These are phyloP conservation scores for Tolypocladium tundrense DNA, from an alignment of 2,329 filamentous ascomycete genomes.

Conservation along the genomic window DNA sequence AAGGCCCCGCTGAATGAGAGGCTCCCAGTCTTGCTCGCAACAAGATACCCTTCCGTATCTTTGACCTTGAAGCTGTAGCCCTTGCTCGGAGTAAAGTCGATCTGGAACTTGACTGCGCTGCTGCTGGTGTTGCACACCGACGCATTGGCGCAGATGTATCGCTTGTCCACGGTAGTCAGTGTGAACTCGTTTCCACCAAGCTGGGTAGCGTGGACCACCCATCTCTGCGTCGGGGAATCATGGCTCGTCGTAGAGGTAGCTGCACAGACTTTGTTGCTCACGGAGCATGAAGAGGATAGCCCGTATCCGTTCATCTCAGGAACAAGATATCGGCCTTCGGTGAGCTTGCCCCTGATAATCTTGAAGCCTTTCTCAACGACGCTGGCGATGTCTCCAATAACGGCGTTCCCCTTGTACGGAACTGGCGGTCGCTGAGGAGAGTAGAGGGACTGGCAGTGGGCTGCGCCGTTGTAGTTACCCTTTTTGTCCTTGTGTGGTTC, in stretches of 20 bases:
- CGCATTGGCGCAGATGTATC: slow-evolving; percentile 9
- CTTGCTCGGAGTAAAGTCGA: slow-evolving; percentile 8
- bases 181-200: slow-evolving; percentile 16
- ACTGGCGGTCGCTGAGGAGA: slow-evolving; percentile 27
- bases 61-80: slow-evolving; percentile 10
- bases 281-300: slow-evolving; percentile 20
- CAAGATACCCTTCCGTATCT: slow-evolving; percentile 1
- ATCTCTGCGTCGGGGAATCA: slow-evolving; percentile 31
- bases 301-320: slow-evolving; percentile 36
- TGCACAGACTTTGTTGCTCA: slow-evolving; percentile 9
- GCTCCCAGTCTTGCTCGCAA: background rate
- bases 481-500: slow-evolving; percentile 28
- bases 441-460: slow-evolving; percentile 31
- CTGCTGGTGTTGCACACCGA: background rate
- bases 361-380: slow-evolving; percentile 45
- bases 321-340: slow-evolving; percentile 43
- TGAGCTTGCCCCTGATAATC: slow-evolving; percentile 37
- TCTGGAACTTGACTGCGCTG: slow-evolving; percentile 7
- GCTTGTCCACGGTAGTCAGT: slow-evolving; percentile 12
- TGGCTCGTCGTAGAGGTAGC: slow-evolving; percentile 15
- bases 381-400: slow-evolving; percentile 24
- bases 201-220: slow-evolving; percentile 33
- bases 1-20: background rate
- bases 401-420: slow-evolving; percentile 30
- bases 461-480: slow-evolving; percentile 34